Base-by-base conservation (phyloP, 306 rosid genomes). In the Trifolium dubium region DNA sequence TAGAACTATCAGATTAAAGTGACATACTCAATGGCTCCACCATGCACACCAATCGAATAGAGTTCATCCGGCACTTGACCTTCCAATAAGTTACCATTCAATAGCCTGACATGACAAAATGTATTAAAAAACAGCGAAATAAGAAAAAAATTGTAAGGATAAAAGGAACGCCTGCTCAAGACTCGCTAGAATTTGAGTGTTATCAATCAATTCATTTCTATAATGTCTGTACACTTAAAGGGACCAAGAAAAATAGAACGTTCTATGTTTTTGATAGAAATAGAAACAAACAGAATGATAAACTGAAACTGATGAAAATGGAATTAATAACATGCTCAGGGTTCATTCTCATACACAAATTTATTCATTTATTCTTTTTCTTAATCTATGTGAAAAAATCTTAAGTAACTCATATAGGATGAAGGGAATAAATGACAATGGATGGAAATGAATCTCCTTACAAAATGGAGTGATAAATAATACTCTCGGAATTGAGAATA, bases 21-120 rank as follows among this genome's bases (percentile, higher is more conserved):
- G 55, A 74, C 96, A 68, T 92, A 94, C 97, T 94, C 97, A 64
- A 94, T 88, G 46, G 89, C 88, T 83, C 99, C 99, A 41, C 99
- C 99, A 50, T 91, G 97, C 83, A 94, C 99, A 63, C 92, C 97
- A 76, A 94, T 64, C 0, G 97, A 94, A 85, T 87, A 94, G 40
- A 94, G 86, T 73, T 88, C 81, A 67, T 88, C 97, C 3, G 92
- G 96, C 58, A 94, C 99, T 72, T 67, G 88, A 19, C 99, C 99
- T 83, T 87, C 89, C 86, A 94, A 60, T 71, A 85, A 82, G 85
- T 94, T 94, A 73, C 82, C 87, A 67, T 91, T 94, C 84, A 91
- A 75, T 69, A 91, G 37, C 90, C 99, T 94, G 96, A 39, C 43
- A 82, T 72, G 59, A 83, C 11, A 67, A 67, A 76, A 72, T 68